A percentile compares a stretch with the other conserved stretches of the same genome.
Conservation (phyloP, 2,329 filamentous ascomycete species). For the Phialophora tarda region DNA sequence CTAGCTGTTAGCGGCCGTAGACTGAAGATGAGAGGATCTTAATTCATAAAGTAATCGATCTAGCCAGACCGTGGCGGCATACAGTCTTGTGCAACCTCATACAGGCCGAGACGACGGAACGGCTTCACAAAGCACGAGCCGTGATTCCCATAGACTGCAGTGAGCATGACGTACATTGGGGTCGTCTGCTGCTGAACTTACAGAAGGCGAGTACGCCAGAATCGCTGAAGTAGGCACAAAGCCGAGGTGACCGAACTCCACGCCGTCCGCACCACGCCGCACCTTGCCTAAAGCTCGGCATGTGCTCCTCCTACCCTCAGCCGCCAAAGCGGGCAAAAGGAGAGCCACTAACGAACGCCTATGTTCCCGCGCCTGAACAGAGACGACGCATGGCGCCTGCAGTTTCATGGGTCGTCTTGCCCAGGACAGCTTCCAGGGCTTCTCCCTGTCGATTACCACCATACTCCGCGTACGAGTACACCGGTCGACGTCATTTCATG, state of each 20-base stretch:
- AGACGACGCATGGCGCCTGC: not conserved
- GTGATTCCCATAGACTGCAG: not conserved
- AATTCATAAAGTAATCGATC: not conserved
- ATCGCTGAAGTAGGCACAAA: not conserved
- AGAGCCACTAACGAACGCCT: not conserved
- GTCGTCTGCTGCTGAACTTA: not conserved
- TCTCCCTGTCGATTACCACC: not conserved
- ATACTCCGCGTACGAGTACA: not conserved
- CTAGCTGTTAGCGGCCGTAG: not conserved
- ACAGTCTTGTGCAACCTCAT: not conserved
- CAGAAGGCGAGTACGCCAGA: not conserved
- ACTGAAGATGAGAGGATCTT: not conserved
- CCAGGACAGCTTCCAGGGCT: not conserved
- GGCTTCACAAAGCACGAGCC: not conserved
- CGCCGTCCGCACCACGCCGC: not conserved
- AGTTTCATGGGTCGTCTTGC: not conserved
- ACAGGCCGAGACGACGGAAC: not conserved
- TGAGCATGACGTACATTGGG: not conserved
- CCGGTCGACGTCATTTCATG: not conserved
- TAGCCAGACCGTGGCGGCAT: not conserved
- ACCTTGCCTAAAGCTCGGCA: not conserved
- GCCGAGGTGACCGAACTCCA: not conserved
- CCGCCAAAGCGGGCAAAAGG: not conserved
- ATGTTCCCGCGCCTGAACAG: not conserved
- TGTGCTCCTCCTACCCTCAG: not conserved